Evolutionary conservation across 495 filamentous ascomycete genomes (phyloP).

Genomic region (Aspergillus campestris): DNA sequence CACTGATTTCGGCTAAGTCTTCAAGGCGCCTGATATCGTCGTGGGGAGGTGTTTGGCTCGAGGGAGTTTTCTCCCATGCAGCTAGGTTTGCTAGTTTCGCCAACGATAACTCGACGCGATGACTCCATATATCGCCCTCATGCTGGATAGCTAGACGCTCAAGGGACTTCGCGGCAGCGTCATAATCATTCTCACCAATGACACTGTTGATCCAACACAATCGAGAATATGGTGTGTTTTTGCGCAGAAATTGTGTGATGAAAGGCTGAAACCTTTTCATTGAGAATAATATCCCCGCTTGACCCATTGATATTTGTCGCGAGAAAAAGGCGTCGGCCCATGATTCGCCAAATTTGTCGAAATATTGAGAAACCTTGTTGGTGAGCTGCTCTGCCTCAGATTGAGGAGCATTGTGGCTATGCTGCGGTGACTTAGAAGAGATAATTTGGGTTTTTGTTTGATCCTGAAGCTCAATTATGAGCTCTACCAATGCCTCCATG

Average conservation of each 20-base stretch:
- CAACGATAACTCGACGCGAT: constrained; percentile 84
- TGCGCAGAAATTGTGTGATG: constrained; percentile 67
- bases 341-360: constrained; percentile 59
- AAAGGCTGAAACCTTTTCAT: constrained; percentile 54
- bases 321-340: constrained; percentile 80
- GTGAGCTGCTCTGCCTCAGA: constrained; percentile 28
- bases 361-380: constrained; percentile 50
- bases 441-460: constrained; percentile 23
- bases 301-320: constrained; percentile 56
- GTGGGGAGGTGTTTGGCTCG: constrained; percentile 15
- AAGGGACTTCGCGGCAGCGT: constrained; percentile 58
- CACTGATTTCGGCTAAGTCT: constrained; percentile 53
- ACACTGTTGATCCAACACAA: constrained; percentile 96
- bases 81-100: constrained; percentile 73
- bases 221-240: constrained; percentile 57
- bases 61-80: constrained; percentile 29
- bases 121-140: constrained; percentile 75
- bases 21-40: constrained; percentile 42
- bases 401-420: constrained; percentile 7
- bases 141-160: constrained; percentile 52
- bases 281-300: constrained; percentile 57
- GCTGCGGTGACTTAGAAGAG: constrained; percentile 1
- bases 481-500: constrained; percentile 59
- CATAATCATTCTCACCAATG: constrained; percentile 59
- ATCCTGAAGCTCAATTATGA: constrained; percentile 42